Percentiles rank a stretch among this genome's conserved stretches.
phyloP scores from a whole-genome alignment of 495 filamentous ascomycete species.

The Echria macrotheca region DNA sequence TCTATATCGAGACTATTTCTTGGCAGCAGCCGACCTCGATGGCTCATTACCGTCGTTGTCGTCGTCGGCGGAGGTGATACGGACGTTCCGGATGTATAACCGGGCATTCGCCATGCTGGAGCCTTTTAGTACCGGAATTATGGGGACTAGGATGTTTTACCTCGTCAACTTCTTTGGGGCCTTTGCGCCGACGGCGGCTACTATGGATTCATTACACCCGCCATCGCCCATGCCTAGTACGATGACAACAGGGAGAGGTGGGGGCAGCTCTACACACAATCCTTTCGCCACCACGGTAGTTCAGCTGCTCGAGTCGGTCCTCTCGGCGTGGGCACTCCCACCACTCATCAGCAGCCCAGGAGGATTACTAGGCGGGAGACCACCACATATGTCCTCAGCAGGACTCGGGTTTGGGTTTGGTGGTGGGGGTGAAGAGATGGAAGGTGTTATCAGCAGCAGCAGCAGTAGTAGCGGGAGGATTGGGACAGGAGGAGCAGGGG shows the following conservation, averaged over 20 bases:
- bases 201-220: too few relatives aligned
- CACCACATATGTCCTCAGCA: not conserved
- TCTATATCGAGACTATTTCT: conserved; percentile 4
- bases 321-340: not conserved
- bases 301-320: conserved; percentile 2
- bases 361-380: too few relatives aligned
- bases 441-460: too few relatives aligned
- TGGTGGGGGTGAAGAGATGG: not conserved
- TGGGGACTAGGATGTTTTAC: conserved; percentile 16
- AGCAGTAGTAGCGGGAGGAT: too few relatives aligned
- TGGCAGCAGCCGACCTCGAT: not conserved
- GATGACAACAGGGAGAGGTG: not conserved
- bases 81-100: conserved; percentile 13
- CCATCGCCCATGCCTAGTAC: too few relatives aligned
- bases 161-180: conserved; percentile 16
- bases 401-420: not conserved
- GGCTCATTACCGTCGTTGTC: too few relatives aligned
- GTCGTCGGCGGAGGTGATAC: not conserved
- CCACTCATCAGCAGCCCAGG: not conserved
- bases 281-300: conserved; percentile 11
- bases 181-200: too few relatives aligned
- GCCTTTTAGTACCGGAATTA: conserved; percentile 11
- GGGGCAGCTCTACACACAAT: not conserved
- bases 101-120: conserved; percentile 17
- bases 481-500: too few relatives aligned